Evolutionary conservation across 139 green algal species (phyloP).

Genomic region (Closterium sp.): DNA sequence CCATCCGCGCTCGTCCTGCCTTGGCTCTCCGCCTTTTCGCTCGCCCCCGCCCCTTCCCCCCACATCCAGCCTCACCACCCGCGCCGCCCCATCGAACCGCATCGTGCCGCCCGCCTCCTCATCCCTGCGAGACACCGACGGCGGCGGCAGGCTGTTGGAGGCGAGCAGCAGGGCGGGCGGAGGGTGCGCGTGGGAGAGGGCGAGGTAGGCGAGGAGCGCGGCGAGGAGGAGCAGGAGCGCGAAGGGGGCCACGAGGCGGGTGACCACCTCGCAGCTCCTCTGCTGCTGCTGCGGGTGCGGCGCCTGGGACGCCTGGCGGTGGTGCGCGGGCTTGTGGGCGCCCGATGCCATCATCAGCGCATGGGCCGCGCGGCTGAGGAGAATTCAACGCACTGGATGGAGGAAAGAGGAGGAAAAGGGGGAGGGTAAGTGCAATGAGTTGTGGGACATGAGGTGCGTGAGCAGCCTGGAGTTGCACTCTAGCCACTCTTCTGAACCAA

Average conservation of each 20-base stretch:
- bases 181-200: constrained; percentile 3
- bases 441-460: too few species aligned
- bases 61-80: constrained; percentile 5
- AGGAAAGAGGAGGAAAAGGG: too few species aligned
- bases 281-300: neutral
- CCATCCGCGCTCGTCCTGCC: constrained; percentile 39
- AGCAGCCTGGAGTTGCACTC: too few species aligned
- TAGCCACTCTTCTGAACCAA: too few species aligned
- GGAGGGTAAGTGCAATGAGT: too few species aligned
- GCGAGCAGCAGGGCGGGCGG: neutral
- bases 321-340: neutral
- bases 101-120: neutral
- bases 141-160: neutral
- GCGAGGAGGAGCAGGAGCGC: neutral
- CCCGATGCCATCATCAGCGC: neutral
- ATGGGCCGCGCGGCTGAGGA: too few species aligned
- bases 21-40: neutral
- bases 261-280: neutral
- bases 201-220: neutral
- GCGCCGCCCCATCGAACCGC: constrained; percentile 14
- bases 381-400: too few species aligned
- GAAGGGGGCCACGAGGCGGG: neutral
- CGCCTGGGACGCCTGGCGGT: neutral
- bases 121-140: neutral
- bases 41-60: neutral